Evolutionary conservation across 257 asterid genomes (phyloP).

Genomic region (Euphrasia confusa): DNA sequence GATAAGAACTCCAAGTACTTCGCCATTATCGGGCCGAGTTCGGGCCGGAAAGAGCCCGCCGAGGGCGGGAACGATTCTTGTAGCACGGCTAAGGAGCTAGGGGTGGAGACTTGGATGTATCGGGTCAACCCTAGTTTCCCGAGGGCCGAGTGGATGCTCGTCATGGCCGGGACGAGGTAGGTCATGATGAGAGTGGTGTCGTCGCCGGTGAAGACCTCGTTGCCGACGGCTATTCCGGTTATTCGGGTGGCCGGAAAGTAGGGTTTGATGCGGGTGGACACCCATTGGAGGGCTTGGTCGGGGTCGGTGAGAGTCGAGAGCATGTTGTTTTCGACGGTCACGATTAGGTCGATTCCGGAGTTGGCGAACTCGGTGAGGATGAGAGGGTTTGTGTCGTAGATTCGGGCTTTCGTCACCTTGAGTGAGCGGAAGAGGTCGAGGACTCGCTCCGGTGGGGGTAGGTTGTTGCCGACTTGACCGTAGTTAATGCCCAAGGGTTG

Average conservation of each 20-base stretch:
- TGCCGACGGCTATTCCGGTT: constrained; percentile 84
- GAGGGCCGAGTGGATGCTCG: constrained; percentile 62
- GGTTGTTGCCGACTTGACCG: constrained; percentile 78
- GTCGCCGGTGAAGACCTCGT: constrained; percentile 58
- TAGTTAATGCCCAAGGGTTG: constrained; percentile 74
- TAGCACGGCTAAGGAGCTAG: constrained; percentile 60
- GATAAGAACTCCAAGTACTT: constrained; percentile 55
- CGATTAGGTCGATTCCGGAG: constrained; percentile 61
- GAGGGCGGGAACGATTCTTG: constrained; percentile 81
- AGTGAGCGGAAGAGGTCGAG: constrained; percentile 59
- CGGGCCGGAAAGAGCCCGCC: constrained; percentile 55
- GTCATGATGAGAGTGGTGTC: constrained; percentile 36
- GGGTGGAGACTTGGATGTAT: constrained; percentile 63
- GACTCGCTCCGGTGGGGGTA: constrained; percentile 65
- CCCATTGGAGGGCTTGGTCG: constrained; percentile 71
- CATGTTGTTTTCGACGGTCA: constrained; percentile 63
- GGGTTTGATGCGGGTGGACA: constrained; percentile 47
- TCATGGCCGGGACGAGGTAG: constrained; percentile 72
- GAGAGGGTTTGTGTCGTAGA: constrained; percentile 79
- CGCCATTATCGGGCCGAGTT: constrained; percentile 47
- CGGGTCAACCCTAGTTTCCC: constrained; percentile 43
- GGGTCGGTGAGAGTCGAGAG: constrained; percentile 47
- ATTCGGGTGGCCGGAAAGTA: constrained; percentile 64
- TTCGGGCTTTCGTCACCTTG: constrained; percentile 57
- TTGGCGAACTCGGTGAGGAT: constrained; percentile 61